phyloP scores from a whole-genome alignment of 345 rosid genomes.

The Melaleuca alternifolia region DNA sequence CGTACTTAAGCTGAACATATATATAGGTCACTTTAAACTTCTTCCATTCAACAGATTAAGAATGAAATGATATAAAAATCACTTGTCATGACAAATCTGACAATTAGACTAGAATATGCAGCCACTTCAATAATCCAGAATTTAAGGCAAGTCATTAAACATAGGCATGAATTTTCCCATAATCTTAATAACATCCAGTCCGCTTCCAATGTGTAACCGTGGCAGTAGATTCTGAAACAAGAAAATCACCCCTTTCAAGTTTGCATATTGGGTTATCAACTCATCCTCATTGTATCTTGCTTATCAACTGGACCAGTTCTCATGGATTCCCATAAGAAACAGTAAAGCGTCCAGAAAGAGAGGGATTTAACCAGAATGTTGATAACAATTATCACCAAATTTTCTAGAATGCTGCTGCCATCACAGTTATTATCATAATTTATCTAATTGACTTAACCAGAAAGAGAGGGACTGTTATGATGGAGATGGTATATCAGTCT shows the following conservation, averaged over 20 bases:
- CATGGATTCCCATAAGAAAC: neutral
- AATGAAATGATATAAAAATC: neutral
- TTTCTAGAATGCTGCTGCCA: neutral
- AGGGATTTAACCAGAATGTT: too few relatives aligned
- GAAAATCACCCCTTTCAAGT: neutral
- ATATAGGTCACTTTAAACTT: neutral
- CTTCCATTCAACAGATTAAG: neutral
- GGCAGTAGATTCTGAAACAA: neutral
- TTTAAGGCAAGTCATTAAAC: neutral
- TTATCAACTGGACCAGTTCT: neutral
- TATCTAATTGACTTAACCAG: neutral
- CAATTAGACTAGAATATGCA: neutral
- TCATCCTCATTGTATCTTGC: neutral
- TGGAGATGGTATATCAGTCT: neutral
- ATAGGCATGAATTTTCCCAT: neutral
- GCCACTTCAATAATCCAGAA: neutral
- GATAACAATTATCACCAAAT: too few relatives aligned
- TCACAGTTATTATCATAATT: neutral
- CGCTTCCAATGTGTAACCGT: neutral
- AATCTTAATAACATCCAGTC: neutral
- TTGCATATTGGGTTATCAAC: neutral
- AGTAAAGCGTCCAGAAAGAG: neutral
- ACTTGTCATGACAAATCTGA: neutral
- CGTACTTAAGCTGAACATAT: neutral
- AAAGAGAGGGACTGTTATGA: neutral